These are phyloP conservation scores for Fusarium albidum DNA, from an alignment of 2,329 filamentous ascomycete genomes.

Conservation along the genomic window DNA sequence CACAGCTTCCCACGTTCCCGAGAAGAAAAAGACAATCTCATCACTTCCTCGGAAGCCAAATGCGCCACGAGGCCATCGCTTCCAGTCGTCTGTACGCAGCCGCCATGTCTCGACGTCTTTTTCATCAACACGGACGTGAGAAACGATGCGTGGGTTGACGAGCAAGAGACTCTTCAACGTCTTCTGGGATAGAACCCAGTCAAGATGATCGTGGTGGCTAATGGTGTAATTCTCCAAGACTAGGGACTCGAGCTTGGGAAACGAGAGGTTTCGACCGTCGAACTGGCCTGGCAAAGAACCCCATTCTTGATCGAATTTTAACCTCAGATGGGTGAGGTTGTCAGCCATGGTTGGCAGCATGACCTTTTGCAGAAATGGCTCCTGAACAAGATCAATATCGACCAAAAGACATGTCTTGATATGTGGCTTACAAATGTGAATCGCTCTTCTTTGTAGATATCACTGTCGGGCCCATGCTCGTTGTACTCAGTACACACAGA, in stretches of 20 bases:
- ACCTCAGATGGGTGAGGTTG: constrained; percentile 31
- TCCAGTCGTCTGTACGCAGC: constrained; percentile 24
- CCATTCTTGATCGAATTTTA: constrained; percentile 34
- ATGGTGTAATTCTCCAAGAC: constrained; percentile 29
- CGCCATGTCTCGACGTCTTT: not conserved
- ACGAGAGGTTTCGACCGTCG: constrained; percentile 30
- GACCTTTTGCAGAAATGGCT: constrained; percentile 29
- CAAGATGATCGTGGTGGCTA: constrained; percentile 34
- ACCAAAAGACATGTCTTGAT: too few relatives aligned
- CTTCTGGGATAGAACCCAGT: constrained; percentile 36
- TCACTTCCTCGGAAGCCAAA: not conserved
- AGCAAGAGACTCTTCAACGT: constrained; percentile 19
- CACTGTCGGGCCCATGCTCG: not conserved
- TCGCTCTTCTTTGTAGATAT: too few relatives aligned
- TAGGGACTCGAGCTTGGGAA: constrained; percentile 33
- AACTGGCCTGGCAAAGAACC: constrained; percentile 33
- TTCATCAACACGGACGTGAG: constrained; percentile 3
- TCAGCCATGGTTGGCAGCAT: constrained; percentile 28
- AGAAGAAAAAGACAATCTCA: constrained; percentile 15
- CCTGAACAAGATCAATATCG: constrained; percentile 10
- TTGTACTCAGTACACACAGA: not conserved
- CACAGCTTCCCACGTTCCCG: constrained; percentile 29
- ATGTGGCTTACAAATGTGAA: too few relatives aligned
- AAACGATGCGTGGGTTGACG: constrained; percentile 16
- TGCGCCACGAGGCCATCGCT: not conserved